Evolutionary conservation across 139 green algal species (phyloP), one percentile per base, ranked within the genome.

Genomic region (Chlamydomonas schloesseri): DNA sequence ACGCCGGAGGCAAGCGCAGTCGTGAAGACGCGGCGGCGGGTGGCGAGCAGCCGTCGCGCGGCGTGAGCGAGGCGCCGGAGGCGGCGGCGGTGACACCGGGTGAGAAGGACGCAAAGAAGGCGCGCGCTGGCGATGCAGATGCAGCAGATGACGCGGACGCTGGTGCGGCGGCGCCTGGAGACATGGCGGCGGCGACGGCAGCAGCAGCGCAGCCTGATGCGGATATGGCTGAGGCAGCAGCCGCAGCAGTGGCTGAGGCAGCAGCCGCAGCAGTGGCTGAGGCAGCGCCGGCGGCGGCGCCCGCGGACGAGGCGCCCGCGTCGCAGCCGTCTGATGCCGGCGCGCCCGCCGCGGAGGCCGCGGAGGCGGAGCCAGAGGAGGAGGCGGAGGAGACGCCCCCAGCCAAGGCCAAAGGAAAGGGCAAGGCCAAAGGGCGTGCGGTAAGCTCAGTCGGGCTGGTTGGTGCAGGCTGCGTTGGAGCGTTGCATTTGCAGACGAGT

Each of bases 91-190:
- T n/a, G n/a, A n/a, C n/a, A n/a, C 57, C 62, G 34, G 62, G 1
- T 8, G 73, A 75, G 17, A 89, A 89, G 20, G 68, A 81, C 57
- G 34, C 26, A 33, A 85, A 89, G 84, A 50, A 71, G 34, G 15
- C 64, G 42, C 72, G 67, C 11, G 50, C 26, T 29, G 71, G 33
- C 71, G n/a, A 64, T 77, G 46, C 46, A 55, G 70, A 75, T 29
- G 31, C 67, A 13, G n/a, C n/a, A n/a, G n/a, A n/a, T n/a, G n/a
- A n/a, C n/a, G n/a, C n/a, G n/a, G n/a, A n/a, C n/a, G n/a, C n/a
- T n/a, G n/a, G n/a, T n/a, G n/a, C n/a, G n/a, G n/a, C n/a, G n/a
- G n/a, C n/a, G n/a, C n/a, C n/a, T n/a, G n/a, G n/a, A n/a, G n/a
- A n/a, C n/a, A n/a, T n/a, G n/a, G n/a, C n/a, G n/a, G 31, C 33